Percentiles rank a stretch among this genome's conserved stretches.
Conservation (phyloP, 257 asterid species). For the Solanum gracilifrons region DNA sequence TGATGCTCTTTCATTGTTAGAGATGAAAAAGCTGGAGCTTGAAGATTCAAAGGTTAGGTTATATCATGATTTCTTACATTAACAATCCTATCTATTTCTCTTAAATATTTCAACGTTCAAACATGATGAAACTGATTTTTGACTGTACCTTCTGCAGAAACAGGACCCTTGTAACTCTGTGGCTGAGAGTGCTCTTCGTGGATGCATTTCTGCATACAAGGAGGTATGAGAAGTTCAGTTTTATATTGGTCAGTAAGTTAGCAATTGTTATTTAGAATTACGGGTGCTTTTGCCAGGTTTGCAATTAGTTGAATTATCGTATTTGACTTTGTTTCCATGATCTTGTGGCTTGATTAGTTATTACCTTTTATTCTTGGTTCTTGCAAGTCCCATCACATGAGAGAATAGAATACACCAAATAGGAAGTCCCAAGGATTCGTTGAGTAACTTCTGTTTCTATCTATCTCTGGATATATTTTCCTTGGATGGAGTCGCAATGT, state of each 20-base stretch:
- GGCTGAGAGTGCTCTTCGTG: constrained; percentile 40
- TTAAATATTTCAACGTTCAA: neutral
- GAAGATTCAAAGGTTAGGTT: constrained; percentile 39
- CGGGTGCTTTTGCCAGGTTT: neutral
- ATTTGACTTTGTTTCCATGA: neutral
- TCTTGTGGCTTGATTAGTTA: neutral
- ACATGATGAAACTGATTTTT: neutral
- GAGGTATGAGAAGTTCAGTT: constrained; percentile 34
- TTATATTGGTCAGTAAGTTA: neutral
- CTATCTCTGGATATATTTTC: neutral
- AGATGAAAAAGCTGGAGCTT: constrained; percentile 34
- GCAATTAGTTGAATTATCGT: neutral
- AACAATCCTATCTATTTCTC: neutral
- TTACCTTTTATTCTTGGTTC: neutral
- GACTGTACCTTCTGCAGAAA: neutral
- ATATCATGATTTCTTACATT: neutral
- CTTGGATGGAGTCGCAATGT: neutral
- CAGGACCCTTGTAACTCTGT: constrained; percentile 27
- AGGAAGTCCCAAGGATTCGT: neutral
- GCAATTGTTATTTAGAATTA: neutral
- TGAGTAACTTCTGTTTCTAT: neutral
- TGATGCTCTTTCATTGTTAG: constrained; percentile 52
- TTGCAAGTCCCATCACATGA: neutral
- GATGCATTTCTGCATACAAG: constrained; percentile 59
- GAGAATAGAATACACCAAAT: neutral